These are phyloP conservation scores for Lathyrus aphaca DNA, from an alignment of 306 rosid genomes.

Conservation along the genomic window DNA sequence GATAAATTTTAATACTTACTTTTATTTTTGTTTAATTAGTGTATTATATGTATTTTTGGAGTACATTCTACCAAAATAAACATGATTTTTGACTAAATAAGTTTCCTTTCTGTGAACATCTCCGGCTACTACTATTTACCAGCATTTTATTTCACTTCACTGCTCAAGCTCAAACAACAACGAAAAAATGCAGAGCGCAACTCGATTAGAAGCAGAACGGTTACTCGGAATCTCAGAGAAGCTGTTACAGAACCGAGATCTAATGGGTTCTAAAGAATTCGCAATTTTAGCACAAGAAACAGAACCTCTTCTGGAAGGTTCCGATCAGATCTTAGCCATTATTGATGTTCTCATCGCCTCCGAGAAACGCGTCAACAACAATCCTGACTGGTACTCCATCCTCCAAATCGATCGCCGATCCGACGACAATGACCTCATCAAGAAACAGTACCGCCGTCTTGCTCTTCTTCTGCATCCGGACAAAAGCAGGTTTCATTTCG, in stretches of 20 bases:
- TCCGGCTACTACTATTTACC: too few relatives aligned
- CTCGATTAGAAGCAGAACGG: slow-evolving; percentile 75
- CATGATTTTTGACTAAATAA: too few relatives aligned
- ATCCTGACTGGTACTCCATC: slow-evolving; percentile 85
- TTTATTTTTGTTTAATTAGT: too few relatives aligned
- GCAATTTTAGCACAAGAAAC: slow-evolving; percentile 87
- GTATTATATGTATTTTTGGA: too few relatives aligned
- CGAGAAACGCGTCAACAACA: slow-evolving; percentile 75
- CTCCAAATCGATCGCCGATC: slow-evolving; percentile 73
- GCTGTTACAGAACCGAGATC: slow-evolving; percentile 77
- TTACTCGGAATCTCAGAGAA: slow-evolving; percentile 80
- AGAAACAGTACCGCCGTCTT: slow-evolving; percentile 76
- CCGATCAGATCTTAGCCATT: slow-evolving; percentile 93
- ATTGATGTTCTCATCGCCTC: slow-evolving; percentile 76
- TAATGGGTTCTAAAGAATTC: slow-evolving; percentile 72
- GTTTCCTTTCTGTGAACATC: too few relatives aligned
- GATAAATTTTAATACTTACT: too few relatives aligned
- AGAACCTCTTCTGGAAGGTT: slow-evolving; percentile 85
- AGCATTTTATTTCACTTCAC: neutral
- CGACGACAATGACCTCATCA: slow-evolving; percentile 69
- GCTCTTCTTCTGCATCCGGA: slow-evolving; percentile 93
- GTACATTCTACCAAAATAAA: too few relatives aligned
- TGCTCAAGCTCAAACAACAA: neutral
- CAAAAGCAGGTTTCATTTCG: slow-evolving; percentile 61
- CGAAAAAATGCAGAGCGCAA: slow-evolving; percentile 40